Percentiles rank a stretch among this genome's conserved stretches.
Evolutionary conservation across 2,329 filamentous ascomycete genomes (phyloP).

Genomic region (Hymenoscyphus fructigenus): DNA sequence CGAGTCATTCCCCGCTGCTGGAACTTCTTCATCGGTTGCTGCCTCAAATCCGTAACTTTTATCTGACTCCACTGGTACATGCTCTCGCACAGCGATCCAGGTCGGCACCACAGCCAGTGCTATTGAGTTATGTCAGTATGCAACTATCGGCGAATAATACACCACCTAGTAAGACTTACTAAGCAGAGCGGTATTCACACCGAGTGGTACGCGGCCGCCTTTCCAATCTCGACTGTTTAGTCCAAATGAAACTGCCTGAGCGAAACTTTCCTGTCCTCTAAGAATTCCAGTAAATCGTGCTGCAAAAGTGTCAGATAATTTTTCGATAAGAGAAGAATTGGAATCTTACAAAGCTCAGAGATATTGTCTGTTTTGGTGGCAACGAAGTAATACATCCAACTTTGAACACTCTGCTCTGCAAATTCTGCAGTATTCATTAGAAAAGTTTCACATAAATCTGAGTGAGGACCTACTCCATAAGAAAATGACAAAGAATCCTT

Average conservation of each 20-base stretch:
- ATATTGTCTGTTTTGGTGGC: conserved; percentile 56
- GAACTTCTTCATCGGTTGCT: conserved; percentile 17
- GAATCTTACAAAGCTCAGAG: conserved; percentile 42
- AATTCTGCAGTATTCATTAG: conserved; percentile 38
- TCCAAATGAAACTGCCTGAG: conserved; percentile 45
- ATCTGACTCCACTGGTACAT: conserved; percentile 16
- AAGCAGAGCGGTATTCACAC: conserved; percentile 35
- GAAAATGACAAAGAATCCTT: conserved; percentile 64
- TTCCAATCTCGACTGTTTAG: conserved; percentile 45
- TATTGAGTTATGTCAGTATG: neutral
- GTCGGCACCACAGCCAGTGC: conserved; percentile 14
- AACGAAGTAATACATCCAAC: conserved; percentile 56
- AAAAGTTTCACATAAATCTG: neutral
- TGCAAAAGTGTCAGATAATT: neutral
- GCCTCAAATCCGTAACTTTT: conserved; percentile 8
- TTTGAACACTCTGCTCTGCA: conserved; percentile 51
- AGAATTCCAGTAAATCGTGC: conserved; percentile 43
- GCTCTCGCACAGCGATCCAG: conserved; percentile 15
- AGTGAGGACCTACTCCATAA: conserved; percentile 45
- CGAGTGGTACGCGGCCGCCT: conserved; percentile 43
- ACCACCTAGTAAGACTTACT: neutral
- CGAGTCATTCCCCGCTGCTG: no score
- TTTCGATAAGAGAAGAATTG: neutral
- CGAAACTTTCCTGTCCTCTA: conserved; percentile 46
- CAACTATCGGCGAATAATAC: neutral